These are phyloP conservation scores for Podila epigama DNA, from an alignment of 192 early-diverging fungal genomes.

Conservation along the genomic window DNA sequence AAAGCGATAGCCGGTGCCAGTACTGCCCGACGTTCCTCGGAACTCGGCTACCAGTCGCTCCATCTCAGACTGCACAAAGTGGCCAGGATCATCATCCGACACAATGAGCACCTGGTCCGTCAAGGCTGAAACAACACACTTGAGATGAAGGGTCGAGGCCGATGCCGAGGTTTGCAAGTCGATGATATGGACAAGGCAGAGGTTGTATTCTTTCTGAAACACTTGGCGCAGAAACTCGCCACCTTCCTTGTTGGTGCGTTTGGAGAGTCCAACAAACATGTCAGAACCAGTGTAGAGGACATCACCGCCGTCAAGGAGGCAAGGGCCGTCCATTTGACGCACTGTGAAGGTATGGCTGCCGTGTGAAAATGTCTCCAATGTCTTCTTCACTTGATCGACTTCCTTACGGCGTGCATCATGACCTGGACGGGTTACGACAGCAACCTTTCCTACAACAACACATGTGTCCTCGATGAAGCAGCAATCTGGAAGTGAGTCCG, in stretches of 20 bases:
- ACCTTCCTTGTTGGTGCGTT: slow-evolving; percentile 46
- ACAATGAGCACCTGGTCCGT: slow-evolving; percentile 17
- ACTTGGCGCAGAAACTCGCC: slow-evolving; percentile 29
- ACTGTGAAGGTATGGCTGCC: background rate
- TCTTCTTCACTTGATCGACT: slow-evolving; percentile 10
- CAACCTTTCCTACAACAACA: slow-evolving; percentile 26
- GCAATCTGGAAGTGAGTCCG: slow-evolving; percentile 24
- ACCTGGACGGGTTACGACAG: slow-evolving; percentile 38
- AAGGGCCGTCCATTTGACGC: slow-evolving; percentile 23
- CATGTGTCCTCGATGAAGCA: slow-evolving; percentile 55
- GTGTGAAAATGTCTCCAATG: background rate
- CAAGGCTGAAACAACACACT: slow-evolving; percentile 45
- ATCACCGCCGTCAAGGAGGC: slow-evolving; percentile 49
- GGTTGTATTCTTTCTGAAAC: background rate
- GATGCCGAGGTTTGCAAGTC: slow-evolving; percentile 16
- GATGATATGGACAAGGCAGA: slow-evolving; percentile 9
- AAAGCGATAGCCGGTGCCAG: slow-evolving; percentile 3
- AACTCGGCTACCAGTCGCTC: background rate
- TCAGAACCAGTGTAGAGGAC: slow-evolving; percentile 38
- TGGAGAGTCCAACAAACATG: slow-evolving; percentile 48
- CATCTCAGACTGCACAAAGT: slow-evolving; percentile 28
- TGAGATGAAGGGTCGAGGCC: slow-evolving; percentile 41
- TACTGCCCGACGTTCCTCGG: background rate
- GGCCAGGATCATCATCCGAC: slow-evolving; percentile 26
- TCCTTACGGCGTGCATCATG: slow-evolving; percentile 34